A percentile compares a stretch with the other conserved stretches of the same genome.
Evolutionary conservation across 768 basidiomycete genomes (phyloP).

Genomic region (Tricholoma hemisulphureum): DNA sequence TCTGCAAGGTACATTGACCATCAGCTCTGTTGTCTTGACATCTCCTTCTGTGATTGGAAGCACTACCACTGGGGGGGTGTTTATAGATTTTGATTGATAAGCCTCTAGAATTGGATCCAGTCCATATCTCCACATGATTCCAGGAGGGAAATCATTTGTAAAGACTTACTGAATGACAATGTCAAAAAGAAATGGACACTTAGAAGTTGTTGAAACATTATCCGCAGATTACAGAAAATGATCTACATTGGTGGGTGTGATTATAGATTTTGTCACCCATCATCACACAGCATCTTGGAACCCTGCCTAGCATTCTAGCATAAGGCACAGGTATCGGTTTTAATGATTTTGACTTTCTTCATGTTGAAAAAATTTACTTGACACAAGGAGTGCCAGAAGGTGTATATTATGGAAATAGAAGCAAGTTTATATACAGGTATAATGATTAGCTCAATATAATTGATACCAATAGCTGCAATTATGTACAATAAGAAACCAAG

Average conservation of each 20-base stretch:
- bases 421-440: too few relatives aligned
- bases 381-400: too few relatives aligned
- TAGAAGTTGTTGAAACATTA: neutral
- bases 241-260: neutral
- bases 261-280: slow-evolving; percentile 1
- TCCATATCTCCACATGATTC: neutral
- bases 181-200: too few relatives aligned
- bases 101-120: slow-evolving; percentile 1
- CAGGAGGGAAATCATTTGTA: neutral
- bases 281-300: slow-evolving; percentile 2
- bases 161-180: too few relatives aligned
- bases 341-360: neutral
- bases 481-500: too few relatives aligned
- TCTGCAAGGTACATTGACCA: too few relatives aligned
- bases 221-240: neutral
- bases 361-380: too few relatives aligned
- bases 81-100: slow-evolving; percentile 1
- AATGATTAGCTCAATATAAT: too few relatives aligned
- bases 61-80: neutral
- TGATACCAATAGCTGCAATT: too few relatives aligned
- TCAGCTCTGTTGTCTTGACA: too few relatives aligned
- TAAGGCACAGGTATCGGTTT: neutral
- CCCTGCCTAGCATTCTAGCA: neutral
- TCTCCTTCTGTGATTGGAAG: too few relatives aligned
- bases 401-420: too few relatives aligned